A percentile compares a stretch with the other conserved stretches of the same genome.
These are phyloP conservation scores for Lophiostoma macrostomum DNA, from an alignment of 495 filamentous ascomycete species.

Conservation along the genomic window DNA sequence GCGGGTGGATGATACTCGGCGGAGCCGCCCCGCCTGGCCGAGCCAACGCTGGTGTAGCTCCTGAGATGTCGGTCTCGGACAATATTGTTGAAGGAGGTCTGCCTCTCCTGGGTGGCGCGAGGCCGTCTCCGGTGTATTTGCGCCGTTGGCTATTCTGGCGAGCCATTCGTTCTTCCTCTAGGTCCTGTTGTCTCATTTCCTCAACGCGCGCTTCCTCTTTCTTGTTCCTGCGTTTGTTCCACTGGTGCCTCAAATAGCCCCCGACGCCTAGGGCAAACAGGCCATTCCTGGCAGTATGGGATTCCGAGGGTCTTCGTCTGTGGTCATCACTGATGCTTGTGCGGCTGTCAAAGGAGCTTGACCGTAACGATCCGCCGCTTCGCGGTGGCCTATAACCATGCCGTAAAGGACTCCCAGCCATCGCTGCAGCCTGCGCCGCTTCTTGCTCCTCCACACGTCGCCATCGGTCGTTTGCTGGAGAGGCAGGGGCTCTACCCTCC, in stretches of 20 bases:
- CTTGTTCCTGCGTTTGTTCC: conserved; percentile 57
- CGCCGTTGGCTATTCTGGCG: conserved; percentile 52
- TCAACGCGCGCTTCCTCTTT: conserved; percentile 65
- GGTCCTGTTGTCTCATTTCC: conserved; percentile 53
- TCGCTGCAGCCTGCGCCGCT: conserved; percentile 36
- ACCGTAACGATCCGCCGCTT: conserved; percentile 43
- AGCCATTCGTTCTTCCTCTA: conserved; percentile 59
- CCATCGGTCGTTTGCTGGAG: conserved; percentile 39
- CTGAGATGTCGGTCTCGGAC: conserved; percentile 33
- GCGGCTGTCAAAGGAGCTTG: conserved; percentile 35
- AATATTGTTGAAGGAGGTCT: conserved; percentile 21
- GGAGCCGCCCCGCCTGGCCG: conserved; percentile 33
- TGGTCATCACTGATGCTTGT: conserved; percentile 31
- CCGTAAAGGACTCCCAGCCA: conserved; percentile 27
- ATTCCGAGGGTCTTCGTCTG: conserved; percentile 35
- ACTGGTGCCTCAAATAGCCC: conserved; percentile 63
- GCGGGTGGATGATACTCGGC: conserved; percentile 27
- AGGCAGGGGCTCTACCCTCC: conserved; percentile 40
- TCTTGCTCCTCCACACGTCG: conserved; percentile 41
- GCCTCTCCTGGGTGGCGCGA: conserved; percentile 13
- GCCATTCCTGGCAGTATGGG: conserved; percentile 58
- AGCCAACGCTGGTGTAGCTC: conserved; percentile 36
- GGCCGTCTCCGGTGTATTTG: conserved; percentile 35
- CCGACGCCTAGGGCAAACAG: conserved; percentile 64
- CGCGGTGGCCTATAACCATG: conserved; percentile 35